phyloP scores from a whole-genome alignment of 2,329 filamentous ascomycete species.

The Pestalotiopsis sp. region DNA sequence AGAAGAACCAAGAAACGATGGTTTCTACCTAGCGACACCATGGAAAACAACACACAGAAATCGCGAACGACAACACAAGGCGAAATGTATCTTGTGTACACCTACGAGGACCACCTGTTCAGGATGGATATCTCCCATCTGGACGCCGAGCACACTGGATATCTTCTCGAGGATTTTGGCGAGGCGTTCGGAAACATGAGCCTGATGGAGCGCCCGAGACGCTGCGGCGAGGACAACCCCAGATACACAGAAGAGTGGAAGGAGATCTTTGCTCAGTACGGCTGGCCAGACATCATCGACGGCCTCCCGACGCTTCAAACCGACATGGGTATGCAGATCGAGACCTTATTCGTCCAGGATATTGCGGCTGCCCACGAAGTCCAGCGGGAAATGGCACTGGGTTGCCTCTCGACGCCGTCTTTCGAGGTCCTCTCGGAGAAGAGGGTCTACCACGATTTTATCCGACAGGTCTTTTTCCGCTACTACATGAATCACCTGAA shows the following conservation, averaged over 20 bases:
- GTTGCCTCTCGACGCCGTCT: neutral
- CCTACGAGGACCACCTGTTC: neutral
- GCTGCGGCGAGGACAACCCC: neutral
- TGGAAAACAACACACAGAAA: neutral
- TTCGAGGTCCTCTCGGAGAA: neutral
- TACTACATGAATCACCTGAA: neutral
- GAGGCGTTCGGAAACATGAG: neutral
- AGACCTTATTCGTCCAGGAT: neutral
- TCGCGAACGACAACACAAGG: neutral
- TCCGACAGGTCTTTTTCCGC: neutral
- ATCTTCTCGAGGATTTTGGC: neutral
- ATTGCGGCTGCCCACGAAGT: neutral
- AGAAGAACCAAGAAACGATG: neutral
- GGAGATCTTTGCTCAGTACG: neutral
- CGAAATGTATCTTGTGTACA: neutral
- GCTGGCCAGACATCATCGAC: neutral
- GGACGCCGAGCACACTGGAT: neutral
- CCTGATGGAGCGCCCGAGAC: neutral
- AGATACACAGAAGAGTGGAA: neutral
- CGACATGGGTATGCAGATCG: neutral
- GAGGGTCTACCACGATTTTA: neutral
- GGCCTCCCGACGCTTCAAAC: neutral
- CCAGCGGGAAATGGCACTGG: neutral
- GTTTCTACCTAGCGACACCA: neutral
- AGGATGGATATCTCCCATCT: neutral